A percentile compares a stretch with the other conserved stretches of the same genome.
Evolutionary conservation across 2,329 filamentous ascomycete genomes (phyloP).

Genomic region (Alternaria angustiovoidea): DNA sequence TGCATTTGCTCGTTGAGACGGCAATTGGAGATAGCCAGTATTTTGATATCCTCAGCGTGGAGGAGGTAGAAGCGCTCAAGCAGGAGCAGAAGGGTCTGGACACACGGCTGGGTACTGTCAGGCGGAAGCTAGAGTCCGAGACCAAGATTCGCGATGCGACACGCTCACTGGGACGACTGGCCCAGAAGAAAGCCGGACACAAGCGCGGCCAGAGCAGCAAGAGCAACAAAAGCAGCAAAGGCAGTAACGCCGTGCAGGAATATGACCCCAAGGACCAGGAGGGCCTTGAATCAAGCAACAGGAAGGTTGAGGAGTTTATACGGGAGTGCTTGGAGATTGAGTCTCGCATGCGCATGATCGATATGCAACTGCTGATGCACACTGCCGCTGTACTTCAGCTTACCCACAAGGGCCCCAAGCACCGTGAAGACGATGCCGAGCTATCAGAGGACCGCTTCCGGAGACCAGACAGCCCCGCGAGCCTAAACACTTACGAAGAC

Average conservation of each 20-base stretch:
- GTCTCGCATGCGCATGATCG: conserved; percentile 75
- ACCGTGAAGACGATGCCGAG: conserved; percentile 60
- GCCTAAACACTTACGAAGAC: conserved; percentile 74
- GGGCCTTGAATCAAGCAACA: conserved; percentile 76
- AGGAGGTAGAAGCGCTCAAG: conserved; percentile 91
- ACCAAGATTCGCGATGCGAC: conserved; percentile 95
- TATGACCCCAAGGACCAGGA: conserved; percentile 66
- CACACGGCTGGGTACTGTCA: conserved; percentile 80
- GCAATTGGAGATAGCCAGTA: conserved; percentile 86
- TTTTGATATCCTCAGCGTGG: conserved; percentile 86
- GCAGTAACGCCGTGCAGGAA: conserved; percentile 38
- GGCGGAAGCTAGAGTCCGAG: conserved; percentile 85
- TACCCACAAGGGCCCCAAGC: conserved; percentile 79
- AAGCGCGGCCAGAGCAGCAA: conserved; percentile 62
- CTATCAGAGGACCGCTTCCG: conserved; percentile 38
- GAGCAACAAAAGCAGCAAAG: conserved; percentile 60
- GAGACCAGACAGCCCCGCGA: conserved; percentile 77
- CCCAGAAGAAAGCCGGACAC: conserved; percentile 65
- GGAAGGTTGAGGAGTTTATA: conserved; percentile 85
- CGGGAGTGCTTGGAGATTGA: conserved; percentile 82
- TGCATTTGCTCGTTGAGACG: conserved; percentile 93
- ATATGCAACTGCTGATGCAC: conserved; percentile 81
- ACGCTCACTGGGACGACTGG: conserved; percentile 82
- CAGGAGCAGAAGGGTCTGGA: conserved; percentile 78
- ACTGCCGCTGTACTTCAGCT: conserved; percentile 92